Percentiles rank a stretch among this genome's conserved stretches.
These are phyloP conservation scores for Yamadazyma triangularis DNA, from an alignment of 1,139 yeast species.

Conservation along the genomic window DNA sequence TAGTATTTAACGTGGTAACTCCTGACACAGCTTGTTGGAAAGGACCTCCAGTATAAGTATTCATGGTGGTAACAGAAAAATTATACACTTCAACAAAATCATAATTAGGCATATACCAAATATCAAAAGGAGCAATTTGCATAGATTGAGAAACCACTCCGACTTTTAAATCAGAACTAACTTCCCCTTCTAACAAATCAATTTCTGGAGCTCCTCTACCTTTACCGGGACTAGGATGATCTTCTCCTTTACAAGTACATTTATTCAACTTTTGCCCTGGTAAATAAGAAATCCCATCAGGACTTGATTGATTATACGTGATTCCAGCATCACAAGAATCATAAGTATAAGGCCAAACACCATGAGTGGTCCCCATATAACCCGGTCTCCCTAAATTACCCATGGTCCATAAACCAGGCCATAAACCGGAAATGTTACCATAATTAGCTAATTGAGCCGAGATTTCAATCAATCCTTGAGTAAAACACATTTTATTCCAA, in stretches of 20 bases:
- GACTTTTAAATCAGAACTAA: constrained; percentile 39
- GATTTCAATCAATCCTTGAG: constrained; percentile 69
- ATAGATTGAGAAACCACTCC: constrained; percentile 80
- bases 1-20: constrained; percentile 59
- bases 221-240: constrained; percentile 72
- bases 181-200: constrained; percentile 77
- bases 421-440: constrained; percentile 66
- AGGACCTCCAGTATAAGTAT: constrained; percentile 79
- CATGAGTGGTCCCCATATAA: constrained; percentile 71
- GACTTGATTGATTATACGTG: constrained; percentile 80
- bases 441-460: constrained; percentile 69
- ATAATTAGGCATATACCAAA: constrained; percentile 83
- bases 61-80: constrained; percentile 59
- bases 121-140: constrained; percentile 82
- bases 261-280: constrained; percentile 70
- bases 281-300: constrained; percentile 74
- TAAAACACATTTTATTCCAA: constrained; percentile 81
- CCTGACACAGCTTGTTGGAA: constrained; percentile 82
- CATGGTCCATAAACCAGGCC: constrained; percentile 92
- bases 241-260: constrained; percentile 73
- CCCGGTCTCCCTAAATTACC: constrained; percentile 88
- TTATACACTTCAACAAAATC: constrained; percentile 64
- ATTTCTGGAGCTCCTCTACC: constrained; percentile 93
- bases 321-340: constrained; percentile 82
- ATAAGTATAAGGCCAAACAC: constrained; percentile 89